Base-by-base conservation (phyloP, 306 rosid genomes). In the Gastrolobium bilobum region DNA sequence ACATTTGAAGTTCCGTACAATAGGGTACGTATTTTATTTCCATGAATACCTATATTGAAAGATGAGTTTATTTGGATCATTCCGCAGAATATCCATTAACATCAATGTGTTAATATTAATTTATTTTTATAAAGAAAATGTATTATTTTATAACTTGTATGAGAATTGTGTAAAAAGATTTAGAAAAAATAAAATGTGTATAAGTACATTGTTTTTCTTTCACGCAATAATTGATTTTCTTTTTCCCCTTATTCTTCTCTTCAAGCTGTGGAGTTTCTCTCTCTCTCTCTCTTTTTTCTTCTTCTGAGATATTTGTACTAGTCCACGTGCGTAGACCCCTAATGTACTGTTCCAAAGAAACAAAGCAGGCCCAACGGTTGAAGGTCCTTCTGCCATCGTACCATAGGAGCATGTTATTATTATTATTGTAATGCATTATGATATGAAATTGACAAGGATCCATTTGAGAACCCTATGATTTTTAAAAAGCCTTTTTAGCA, bases 331-430 rank as follows among this genome's bases (percentile, higher is more conserved):
- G 89, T 77, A 86, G 90, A 87, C 90, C 91, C 89, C 81, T 81
- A 66, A 87, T 82, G 87, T 79, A 84, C 79, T 85, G 90, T 79
- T 91, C 85, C 83, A 58, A 78, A 86, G 89, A 87, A 87, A 77
- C 93, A 84, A 84, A 81, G 89, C 91, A 82, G 88, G 53, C 87
- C 91, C 98, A 87, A 91, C 91, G 93, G 90, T 86, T 89, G 84
- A 84, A 78, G 84, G 76, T 85, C 79, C 46, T 79, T 85, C 57
- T 66, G 76, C 73, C 71, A 78, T 90, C 88, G 90, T 88, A 86
- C 87, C 81, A 58, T 61, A 71, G 74, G 76, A 82, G 74, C 84
- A 77, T 86, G 75, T 68, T 74, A 69, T 81, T 76, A 52, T 68
- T 40, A 26, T 44, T 33, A 7, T 69, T 61, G 44, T 56, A 53